Base-by-base conservation (phyloP, 164 flowering plant genomes). In the Chimonanthus salicifolius region DNA sequence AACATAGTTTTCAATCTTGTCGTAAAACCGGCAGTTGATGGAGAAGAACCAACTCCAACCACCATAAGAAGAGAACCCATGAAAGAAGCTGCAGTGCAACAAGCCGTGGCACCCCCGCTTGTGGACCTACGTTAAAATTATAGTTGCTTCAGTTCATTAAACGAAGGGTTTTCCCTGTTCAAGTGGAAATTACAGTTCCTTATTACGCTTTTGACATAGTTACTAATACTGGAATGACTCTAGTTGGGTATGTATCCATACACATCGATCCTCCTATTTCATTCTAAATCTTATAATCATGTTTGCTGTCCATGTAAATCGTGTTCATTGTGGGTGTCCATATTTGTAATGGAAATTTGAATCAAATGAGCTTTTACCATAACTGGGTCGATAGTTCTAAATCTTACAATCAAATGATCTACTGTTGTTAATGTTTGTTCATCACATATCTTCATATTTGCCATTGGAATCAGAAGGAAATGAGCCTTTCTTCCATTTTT, bases 11-110 rank as follows among this genome's bases (percentile, higher is more conserved):
- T 88, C 71, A 16, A 70, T 7, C 64, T 85, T 16, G 82, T 88
- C 44, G 85, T 90, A 66, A 81, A 88, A 78, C 95, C 95, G 67
- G 50, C 90, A 62, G 73, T 90, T 20, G 92, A 90, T 78, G 85
- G 82, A 65, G 80, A 82, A 60, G 76, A 74, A n/a, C 0, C 72
- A 33, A 58, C 69, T 48, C 62, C 44, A 33, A 3, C 18, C 6
- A 62, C 51, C 16, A 5, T 44, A 33, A 65, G 16, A 65, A 65
- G 49, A 44, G 68, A 11, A 43, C 68, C 68, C 3, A 7, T 65
- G 46, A 65, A 65, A 43, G 13, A 5, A 43, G 68, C 10, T 8
- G 5, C 15, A 47, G 45, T 45, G 49, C 44, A 65, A 48, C 48
- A 43, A 16, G 64, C 64, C 7, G 1, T 1, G 60, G 16, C 60